phyloP scores from a whole-genome alignment of 352 stramenopile genomes.

The Elongisporangium anandrum region DNA sequence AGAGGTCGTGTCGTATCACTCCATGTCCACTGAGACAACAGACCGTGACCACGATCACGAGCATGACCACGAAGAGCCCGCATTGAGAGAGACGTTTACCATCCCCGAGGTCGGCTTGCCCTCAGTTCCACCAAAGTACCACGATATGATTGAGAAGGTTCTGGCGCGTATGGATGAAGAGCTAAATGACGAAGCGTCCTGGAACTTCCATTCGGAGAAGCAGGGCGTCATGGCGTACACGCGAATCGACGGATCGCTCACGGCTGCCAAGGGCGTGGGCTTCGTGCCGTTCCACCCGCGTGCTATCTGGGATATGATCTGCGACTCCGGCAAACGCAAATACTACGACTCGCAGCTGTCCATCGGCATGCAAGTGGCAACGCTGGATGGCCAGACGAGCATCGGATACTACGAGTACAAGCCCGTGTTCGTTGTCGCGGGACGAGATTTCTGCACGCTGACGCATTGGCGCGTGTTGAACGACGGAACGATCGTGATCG shows the following conservation, averaged over 20 bases:
- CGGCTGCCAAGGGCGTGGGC: conserved; percentile 47
- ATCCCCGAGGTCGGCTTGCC: conserved; percentile 41
- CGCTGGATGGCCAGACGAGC: conserved; percentile 50
- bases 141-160: conserved; percentile 51
- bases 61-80: conserved; percentile 9
- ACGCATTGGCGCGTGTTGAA: conserved; percentile 64
- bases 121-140: conserved; percentile 41
- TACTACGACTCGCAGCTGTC: conserved; percentile 56
- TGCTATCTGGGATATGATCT: conserved; percentile 44
- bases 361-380: conserved; percentile 28
- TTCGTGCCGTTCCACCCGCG: conserved; percentile 48
- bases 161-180: conserved; percentile 53
- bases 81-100: conserved; percentile 1
- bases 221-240: conserved; percentile 64
- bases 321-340: conserved; percentile 45
- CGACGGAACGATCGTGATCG: conserved; percentile 62
- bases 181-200: conserved; percentile 47
- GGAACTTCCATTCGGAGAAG: conserved; percentile 69
- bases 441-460: conserved; percentile 69
- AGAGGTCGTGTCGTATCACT: conserved; percentile 17
- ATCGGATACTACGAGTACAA: conserved; percentile 82
- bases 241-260: conserved; percentile 63
- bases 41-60: conserved; percentile 7
- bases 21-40: conserved; percentile 8
- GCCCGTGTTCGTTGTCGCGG: conserved; percentile 66